These are phyloP conservation scores for Bisporella sp. DNA, from an alignment of 2,329 filamentous ascomycete species.

Conservation along the genomic window DNA sequence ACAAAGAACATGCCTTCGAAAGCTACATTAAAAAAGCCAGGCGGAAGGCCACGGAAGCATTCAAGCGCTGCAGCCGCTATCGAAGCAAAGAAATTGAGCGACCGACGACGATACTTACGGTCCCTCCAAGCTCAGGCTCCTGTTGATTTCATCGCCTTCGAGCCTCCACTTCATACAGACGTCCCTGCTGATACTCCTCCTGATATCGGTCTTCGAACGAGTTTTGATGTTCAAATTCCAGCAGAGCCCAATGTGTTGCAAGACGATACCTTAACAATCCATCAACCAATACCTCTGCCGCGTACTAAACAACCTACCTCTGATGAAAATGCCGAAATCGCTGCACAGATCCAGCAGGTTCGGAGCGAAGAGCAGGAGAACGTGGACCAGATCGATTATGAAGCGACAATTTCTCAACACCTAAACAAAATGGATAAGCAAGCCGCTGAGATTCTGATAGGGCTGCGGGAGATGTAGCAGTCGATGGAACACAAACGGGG, in stretches of 20 bases:
- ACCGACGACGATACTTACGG: neutral
- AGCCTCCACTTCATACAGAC: neutral
- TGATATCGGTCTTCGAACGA: neutral
- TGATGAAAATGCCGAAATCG: neutral
- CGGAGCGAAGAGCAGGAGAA: neutral
- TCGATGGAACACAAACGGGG: neutral
- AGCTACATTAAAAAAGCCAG: neutral
- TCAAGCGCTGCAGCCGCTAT: neutral
- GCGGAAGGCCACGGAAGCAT: neutral
- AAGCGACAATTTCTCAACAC: neutral
- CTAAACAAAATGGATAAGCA: neutral
- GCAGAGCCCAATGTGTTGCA: neutral
- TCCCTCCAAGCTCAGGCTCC: neutral
- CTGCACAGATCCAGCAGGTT: neutral
- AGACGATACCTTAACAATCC: neutral
- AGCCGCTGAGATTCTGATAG: neutral
- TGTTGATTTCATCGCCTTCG: neutral
- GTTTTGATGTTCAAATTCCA: neutral
- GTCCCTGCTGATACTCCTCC: neutral
- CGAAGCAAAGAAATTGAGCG: neutral
- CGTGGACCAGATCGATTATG: neutral
- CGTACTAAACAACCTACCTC: neutral
- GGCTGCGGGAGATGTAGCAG: too few species aligned
- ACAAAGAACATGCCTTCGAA: too few species aligned
- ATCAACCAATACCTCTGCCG: neutral